phyloP scores from a whole-genome alignment of 2,329 filamentous ascomycete species.

The Fonsecaea nubica region DNA sequence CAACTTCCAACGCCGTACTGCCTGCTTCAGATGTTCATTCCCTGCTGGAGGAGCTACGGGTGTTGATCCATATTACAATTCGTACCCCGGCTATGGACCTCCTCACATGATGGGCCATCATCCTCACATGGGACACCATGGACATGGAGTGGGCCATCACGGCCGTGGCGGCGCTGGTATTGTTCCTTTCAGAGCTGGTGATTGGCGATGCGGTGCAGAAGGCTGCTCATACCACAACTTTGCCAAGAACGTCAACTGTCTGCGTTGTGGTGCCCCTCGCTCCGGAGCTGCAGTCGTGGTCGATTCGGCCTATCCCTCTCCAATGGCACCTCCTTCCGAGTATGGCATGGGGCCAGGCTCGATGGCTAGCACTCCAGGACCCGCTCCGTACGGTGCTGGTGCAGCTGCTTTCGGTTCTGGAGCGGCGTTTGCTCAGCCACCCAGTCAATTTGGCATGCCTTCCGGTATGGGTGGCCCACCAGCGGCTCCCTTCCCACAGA shows the following conservation, averaged over 20 bases:
- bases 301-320: constrained; percentile 87
- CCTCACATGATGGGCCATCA: constrained; percentile 84
- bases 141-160: constrained; percentile 55
- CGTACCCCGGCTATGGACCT: constrained; percentile 62
- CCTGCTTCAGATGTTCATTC: constrained; percentile 98
- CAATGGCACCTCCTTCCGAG: constrained; percentile 78
- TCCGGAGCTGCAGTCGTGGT: constrained; percentile 93
- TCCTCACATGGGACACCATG: constrained; percentile 63
- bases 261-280: constrained; percentile 93
- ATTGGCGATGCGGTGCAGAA: constrained; percentile 98
- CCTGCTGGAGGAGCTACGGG: constrained; percentile 86
- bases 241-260: constrained; percentile 97
- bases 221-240: constrained; percentile 99
- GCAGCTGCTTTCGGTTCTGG: constrained; percentile 70
- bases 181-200: constrained; percentile 95
- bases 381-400: constrained; percentile 74
- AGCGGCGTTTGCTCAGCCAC: constrained; percentile 67
- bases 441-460: constrained; percentile 87
- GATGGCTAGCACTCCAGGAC: constrained; percentile 83
- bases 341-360: constrained; percentile 86
- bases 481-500: constrained; percentile 73
- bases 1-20: constrained; percentile 98
- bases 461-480: constrained; percentile 80
- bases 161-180: constrained; percentile 74
- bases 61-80: constrained; percentile 74